Conservation (phyloP, 1,284 basidiomycete genomes). For the Clitocybe nebularis region DNA sequence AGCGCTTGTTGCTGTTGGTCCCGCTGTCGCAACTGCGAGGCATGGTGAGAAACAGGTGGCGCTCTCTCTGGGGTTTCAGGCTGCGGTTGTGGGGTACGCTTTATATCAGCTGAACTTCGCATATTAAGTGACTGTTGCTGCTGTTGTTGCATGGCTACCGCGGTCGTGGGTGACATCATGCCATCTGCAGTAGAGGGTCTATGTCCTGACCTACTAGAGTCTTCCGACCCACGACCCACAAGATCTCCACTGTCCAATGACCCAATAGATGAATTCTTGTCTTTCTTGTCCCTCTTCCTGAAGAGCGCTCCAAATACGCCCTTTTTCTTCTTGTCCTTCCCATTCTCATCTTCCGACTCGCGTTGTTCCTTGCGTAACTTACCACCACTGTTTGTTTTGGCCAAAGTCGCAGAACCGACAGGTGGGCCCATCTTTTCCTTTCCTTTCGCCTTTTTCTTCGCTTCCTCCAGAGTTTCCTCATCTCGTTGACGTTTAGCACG, state of each 20-base stretch:
- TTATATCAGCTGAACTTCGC: conserved; percentile 31
- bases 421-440: conserved; percentile 35
- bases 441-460: conserved; percentile 48
- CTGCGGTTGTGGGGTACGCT: conserved; percentile 25
- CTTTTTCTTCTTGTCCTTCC: conserved; percentile 64
- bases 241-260: conserved; percentile 39
- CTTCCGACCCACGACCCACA: conserved; percentile 43
- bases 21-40: conserved; percentile 73
- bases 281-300: conserved; percentile 70
- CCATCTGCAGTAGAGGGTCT: conserved; percentile 29
- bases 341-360: conserved; percentile 39
- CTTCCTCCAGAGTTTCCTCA: conserved; percentile 59
- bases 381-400: conserved; percentile 30
- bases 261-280: conserved; percentile 47
- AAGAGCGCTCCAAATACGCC: conserved; percentile 74
- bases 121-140: conserved; percentile 35
- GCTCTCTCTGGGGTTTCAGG: conserved; percentile 23
- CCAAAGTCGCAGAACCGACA: conserved; percentile 33
- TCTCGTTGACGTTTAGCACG: conserved; percentile 57
- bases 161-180: conserved; percentile 43
- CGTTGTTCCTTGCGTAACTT: conserved; percentile 66
- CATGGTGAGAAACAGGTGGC: conserved; percentile 38
- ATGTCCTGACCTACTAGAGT: conserved; percentile 48
- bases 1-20: conserved; percentile 87
- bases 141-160: conserved; percentile 53